Evolutionary conservation across 2,329 filamentous ascomycete genomes (phyloP).

Genomic region (Microsporum canis): DNA sequence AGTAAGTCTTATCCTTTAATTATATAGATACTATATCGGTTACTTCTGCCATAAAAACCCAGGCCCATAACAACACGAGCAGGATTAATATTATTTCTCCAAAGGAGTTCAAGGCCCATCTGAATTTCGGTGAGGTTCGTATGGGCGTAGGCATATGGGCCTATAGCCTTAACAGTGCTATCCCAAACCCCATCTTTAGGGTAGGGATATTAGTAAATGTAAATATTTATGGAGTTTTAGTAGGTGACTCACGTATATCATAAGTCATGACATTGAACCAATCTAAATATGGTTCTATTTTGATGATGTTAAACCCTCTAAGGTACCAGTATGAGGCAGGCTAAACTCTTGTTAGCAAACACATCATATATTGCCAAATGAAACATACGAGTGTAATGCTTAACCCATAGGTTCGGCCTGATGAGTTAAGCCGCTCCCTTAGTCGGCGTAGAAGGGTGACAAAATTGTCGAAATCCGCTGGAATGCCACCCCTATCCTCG

Average conservation of each 20-base stretch:
- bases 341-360: background rate
- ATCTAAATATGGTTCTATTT: constrained; percentile 13
- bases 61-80: constrained; percentile 21
- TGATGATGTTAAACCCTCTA: constrained; percentile 19
- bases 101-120: constrained; percentile 19
- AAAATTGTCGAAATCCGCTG: constrained; percentile 28
- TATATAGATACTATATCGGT: too few species aligned
- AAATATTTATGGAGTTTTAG: background rate
- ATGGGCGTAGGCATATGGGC: constrained; percentile 18
- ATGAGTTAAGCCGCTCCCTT: constrained; percentile 8
- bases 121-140: constrained; percentile 27
- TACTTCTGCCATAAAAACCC: constrained; percentile 21
- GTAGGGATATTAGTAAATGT: background rate
- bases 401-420: constrained; percentile 14
- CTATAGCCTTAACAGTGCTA: constrained; percentile 10
- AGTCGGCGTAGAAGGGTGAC: constrained; percentile 14
- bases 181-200: constrained; percentile 20
- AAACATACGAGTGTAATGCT: constrained; percentile 13
- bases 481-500: constrained; percentile 28
- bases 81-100: constrained; percentile 20
- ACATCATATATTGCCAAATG: too few species aligned
- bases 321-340: constrained; percentile 25
- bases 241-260: constrained; percentile 16
- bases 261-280: constrained; percentile 24
- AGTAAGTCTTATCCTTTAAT: too few species aligned